These are phyloP conservation scores for Crithidia fasciculata DNA, from an alignment of 208 protist genomes.

Conservation along the genomic window DNA sequence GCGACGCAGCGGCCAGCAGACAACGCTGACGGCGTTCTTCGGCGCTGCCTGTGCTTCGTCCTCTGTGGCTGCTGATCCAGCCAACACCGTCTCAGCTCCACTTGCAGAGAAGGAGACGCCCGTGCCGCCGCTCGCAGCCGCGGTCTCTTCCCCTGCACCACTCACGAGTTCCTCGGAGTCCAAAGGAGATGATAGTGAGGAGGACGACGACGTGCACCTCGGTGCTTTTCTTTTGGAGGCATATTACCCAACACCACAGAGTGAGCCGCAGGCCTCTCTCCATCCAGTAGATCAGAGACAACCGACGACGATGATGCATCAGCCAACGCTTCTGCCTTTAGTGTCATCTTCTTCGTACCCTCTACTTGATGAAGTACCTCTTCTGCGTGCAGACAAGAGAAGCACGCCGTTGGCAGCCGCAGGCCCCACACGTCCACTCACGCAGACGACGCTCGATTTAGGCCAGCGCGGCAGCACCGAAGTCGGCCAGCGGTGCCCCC, in stretches of 20 bases:
- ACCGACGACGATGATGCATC: too few species aligned
- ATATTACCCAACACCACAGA: not conserved
- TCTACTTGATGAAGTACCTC: too few species aligned
- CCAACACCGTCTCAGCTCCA: too few species aligned
- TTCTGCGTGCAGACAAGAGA: too few species aligned
- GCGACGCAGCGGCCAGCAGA: too few species aligned
- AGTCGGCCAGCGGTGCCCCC: conserved; percentile 40
- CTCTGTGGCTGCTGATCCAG: too few species aligned
- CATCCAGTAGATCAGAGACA: not conserved
- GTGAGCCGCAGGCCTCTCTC: not conserved
- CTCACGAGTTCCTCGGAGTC: not conserved
- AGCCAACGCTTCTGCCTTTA: too few species aligned
- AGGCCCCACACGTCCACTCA: not conserved
- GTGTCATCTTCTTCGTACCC: too few species aligned
- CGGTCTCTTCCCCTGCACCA: not conserved
- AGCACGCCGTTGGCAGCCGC: not conserved
- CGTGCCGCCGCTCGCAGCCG: not conserved
- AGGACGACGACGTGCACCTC: conserved; percentile 9
- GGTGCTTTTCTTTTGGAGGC: not conserved
- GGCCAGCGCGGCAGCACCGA: conserved; percentile 46
- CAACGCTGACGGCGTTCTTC: too few species aligned
- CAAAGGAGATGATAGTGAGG: not conserved
- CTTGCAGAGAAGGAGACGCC: too few species aligned
- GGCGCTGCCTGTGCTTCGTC: too few species aligned
- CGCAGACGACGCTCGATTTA: conserved; percentile 81